Evolutionary conservation across 495 filamentous ascomycete genomes (phyloP).

Genomic region (Hypomontagnella submonticulosa): DNA sequence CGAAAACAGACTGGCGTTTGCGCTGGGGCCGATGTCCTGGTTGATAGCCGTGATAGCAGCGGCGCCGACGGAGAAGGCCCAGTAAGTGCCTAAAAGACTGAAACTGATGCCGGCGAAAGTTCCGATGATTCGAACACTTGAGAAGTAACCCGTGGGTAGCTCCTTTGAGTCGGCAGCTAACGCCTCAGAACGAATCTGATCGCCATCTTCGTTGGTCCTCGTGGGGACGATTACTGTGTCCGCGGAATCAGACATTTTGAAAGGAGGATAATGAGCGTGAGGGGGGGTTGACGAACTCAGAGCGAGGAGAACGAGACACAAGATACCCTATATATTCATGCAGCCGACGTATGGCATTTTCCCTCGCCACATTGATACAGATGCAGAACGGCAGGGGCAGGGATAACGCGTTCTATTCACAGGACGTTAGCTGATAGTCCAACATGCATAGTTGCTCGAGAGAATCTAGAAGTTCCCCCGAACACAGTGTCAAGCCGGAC

Average conservation of each 20-base stretch:
- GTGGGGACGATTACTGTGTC: slow-evolving; percentile 7
- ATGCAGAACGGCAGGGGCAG: not conserved
- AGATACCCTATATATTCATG: too few species aligned
- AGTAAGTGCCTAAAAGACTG: slow-evolving; percentile 26
- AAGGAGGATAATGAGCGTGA: not conserved
- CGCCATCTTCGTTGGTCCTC: slow-evolving; percentile 16
- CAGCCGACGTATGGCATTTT: too few species aligned
- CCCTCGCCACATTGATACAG: too few species aligned
- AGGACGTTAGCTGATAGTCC: not conserved
- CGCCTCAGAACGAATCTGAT: slow-evolving; percentile 22
- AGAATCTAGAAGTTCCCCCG: slow-evolving; percentile 2
- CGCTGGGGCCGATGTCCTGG: slow-evolving; percentile 27
- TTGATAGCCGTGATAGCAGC: slow-evolving; percentile 27
- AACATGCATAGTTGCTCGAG: not conserved
- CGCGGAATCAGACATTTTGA: slow-evolving; percentile 12
- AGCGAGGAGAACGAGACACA: slow-evolving; percentile 9
- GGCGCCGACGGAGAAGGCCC: slow-evolving; percentile 29
- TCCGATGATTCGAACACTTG: slow-evolving; percentile 18
- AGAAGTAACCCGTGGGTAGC: slow-evolving; percentile 22
- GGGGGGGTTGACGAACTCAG: not conserved
- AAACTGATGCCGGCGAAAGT: slow-evolving; percentile 27
- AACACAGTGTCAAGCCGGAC: not conserved
- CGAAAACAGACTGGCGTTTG: slow-evolving; percentile 22
- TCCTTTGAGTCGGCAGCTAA: slow-evolving; percentile 29
- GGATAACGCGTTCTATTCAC: slow-evolving; percentile 4